A percentile compares a stretch with the other conserved stretches of the same genome.
These are phyloP conservation scores for Meyerozyma athensensis DNA, from an alignment of 1,139 yeast genomes.

Conservation along the genomic window DNA sequence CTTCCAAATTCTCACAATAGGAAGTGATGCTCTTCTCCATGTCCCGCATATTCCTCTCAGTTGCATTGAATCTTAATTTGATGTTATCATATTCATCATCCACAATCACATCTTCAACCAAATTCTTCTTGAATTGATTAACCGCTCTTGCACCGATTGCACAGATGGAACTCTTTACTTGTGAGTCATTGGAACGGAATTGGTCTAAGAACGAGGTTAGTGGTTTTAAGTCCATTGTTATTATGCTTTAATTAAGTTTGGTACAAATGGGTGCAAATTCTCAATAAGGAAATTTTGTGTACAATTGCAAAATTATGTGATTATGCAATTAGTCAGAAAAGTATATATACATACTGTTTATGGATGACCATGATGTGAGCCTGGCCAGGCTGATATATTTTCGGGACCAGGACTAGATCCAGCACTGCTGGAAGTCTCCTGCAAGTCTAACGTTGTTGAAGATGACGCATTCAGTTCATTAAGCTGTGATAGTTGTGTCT, in stretches of 20 bases:
- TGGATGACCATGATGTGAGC: conserved; percentile 64
- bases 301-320: background rate
- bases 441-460: background rate
- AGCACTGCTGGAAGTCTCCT: conserved; percentile 18
- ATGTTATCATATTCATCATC: conserved; percentile 38
- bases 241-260: background rate
- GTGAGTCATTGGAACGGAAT: background rate
- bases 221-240: background rate
- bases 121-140: background rate
- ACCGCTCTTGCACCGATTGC: background rate
- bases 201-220: background rate
- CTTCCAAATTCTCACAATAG: conserved; percentile 11
- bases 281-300: background rate
- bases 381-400: conserved; percentile 62
- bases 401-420: conserved; percentile 35
- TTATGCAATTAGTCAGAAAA: background rate
- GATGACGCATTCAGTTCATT: background rate
- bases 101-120: conserved; percentile 6
- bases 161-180: background rate
- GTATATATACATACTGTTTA: conserved; percentile 12
- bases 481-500: conserved; percentile 13
- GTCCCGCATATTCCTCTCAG: conserved; percentile 15
- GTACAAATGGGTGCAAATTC: conserved; percentile 1
- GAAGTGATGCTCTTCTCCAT: conserved; percentile 18
- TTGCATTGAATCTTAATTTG: conserved; percentile 15